phyloP scores from a whole-genome alignment of 192 early-diverging fungal species.

The Oehlia diaphana region DNA sequence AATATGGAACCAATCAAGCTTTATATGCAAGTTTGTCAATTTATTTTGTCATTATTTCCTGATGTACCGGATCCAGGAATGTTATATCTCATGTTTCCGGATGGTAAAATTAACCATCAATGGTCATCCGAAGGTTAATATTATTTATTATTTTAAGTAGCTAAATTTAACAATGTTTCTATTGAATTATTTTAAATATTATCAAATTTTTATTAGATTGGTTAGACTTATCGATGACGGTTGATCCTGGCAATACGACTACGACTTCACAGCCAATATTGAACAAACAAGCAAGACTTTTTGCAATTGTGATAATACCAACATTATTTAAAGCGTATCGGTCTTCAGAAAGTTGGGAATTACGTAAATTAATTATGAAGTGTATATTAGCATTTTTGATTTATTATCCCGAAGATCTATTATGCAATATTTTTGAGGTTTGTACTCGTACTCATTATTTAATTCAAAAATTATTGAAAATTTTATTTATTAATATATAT shows the following conservation, averaged over 20 bases:
- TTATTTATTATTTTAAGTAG: no score
- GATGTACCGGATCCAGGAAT: not conserved
- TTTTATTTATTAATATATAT: not conserved
- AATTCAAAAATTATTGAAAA: not conserved
- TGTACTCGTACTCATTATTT: not conserved
- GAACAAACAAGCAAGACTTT: not conserved
- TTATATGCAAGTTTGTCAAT: not conserved
- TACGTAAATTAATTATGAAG: not conserved
- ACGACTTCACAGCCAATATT: not conserved
- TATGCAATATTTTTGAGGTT: not conserved
- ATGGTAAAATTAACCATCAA: not conserved
- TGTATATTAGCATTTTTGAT: not conserved
- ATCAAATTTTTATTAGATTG: not conserved
- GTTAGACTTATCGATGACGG: not conserved
- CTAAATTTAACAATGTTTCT: no score
- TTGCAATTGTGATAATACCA: not conserved
- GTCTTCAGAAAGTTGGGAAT: not conserved
- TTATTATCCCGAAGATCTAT: not conserved
- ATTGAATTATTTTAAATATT: no score
- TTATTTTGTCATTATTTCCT: not conserved
- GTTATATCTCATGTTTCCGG: not conserved
- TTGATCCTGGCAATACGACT: not conserved
- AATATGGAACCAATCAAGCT: not conserved
- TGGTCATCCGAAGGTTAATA: not conserved
- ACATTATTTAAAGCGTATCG: not conserved